Evolutionary conservation across 768 basidiomycete genomes (phyloP), one percentile per base, ranked within the genome.

Genomic region (Tulasnella sp.): DNA sequence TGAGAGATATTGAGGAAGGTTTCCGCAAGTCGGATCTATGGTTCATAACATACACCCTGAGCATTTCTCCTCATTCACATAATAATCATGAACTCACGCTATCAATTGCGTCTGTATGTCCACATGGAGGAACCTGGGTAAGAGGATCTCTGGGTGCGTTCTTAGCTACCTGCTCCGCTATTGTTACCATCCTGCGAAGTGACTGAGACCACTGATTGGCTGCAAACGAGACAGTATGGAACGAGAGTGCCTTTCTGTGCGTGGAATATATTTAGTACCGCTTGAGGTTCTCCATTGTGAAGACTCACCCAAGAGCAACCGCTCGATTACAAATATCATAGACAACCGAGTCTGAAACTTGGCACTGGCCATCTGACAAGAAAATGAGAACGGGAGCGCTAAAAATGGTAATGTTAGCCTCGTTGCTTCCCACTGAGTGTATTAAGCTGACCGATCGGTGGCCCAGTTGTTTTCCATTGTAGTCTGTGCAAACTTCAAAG

Each of bases 161-260:
- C 29, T 65, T 70, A 54, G 79, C 72, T 2, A 70, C 66, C 40
- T 74, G 70, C 5, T 58, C 58, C 0, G 78, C 77, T 13, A 78
- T 67, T 3, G 70, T 60, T 0, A 69, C 67, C 78, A 79, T 79
- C n/a, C 70, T 64, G 15, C 66, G 65, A 20, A 80, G 61, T 6
- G 53, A 39, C 57, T 54, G 5, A 3, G 34, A 37, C 57, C 58
- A 5, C 34, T 58, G 27, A 5, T 63, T 55, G 1, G 65, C 62
- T 3, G 75, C 78, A 34, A 79, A 79, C 0, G 73, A 69, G n/a
- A 79, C 72, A 0, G 77, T 58, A 42, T 79, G 78, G 58, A 79
- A 73, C 0, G 77, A 76, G 0, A 77, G 63, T 0, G 76, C 63
- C 62, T 74, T 74, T 13, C 78, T 79, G 27, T 5, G 5, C 7